Evolutionary conservation across 257 asterid genomes (phyloP).

Genomic region (Plantago elongata): DNA sequence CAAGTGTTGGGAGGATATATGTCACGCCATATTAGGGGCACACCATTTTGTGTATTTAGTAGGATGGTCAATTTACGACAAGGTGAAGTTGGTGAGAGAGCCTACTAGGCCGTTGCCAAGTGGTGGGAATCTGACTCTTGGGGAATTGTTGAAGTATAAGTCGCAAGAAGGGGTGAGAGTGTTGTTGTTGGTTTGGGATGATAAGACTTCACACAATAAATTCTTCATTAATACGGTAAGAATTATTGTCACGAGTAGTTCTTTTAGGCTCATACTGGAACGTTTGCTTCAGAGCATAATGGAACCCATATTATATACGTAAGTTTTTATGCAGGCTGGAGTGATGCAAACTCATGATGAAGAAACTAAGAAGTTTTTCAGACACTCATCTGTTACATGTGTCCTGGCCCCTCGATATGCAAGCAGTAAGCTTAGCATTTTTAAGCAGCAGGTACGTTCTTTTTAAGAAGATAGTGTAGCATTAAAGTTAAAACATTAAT

Average conservation of each 20-base stretch:
- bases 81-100: slow-evolving; percentile 72
- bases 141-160: slow-evolving; percentile 80
- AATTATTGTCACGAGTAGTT: slow-evolving; percentile 9
- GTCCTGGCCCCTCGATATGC: slow-evolving; percentile 91
- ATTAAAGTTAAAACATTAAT: no score
- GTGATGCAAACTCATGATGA: slow-evolving; percentile 97
- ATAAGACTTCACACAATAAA: slow-evolving; percentile 87
- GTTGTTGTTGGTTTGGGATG: slow-evolving; percentile 93
- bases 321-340: slow-evolving; percentile 56
- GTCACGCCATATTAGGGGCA: slow-evolving; percentile 70
- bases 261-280: not conserved
- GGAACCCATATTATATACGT: not conserved
- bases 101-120: slow-evolving; percentile 63
- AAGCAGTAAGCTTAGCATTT: slow-evolving; percentile 96
- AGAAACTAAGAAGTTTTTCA: slow-evolving; percentile 88
- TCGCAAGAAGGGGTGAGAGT: slow-evolving; percentile 97
- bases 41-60: slow-evolving; percentile 66
- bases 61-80: slow-evolving; percentile 76
- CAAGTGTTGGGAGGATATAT: slow-evolving; percentile 80
- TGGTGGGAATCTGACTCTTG: slow-evolving; percentile 82
- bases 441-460: slow-evolving; percentile 92
- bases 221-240: slow-evolving; percentile 71
- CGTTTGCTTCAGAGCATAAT: not conserved
- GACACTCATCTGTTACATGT: slow-evolving; percentile 86
- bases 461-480: not conserved